These are phyloP conservation scores for Sequoia sempervirens DNA, from an alignment of 75 land plant genomes.

Conservation along the genomic window DNA sequence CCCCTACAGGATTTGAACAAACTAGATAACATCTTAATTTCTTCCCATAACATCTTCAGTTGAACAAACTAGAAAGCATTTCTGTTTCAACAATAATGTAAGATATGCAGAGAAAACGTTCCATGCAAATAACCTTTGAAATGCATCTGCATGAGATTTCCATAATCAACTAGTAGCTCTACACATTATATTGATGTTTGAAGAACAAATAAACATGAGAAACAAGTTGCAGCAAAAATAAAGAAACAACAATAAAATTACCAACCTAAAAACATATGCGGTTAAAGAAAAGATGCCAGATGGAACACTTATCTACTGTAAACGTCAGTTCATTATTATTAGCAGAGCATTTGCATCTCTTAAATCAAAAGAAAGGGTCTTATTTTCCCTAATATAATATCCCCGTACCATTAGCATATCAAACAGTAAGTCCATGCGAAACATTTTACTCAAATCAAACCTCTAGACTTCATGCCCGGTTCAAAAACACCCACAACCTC, in stretches of 20 bases:
- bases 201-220: background rate
- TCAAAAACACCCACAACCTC: background rate
- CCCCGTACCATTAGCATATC: background rate
- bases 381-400: too few relatives aligned
- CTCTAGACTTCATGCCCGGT: background rate
- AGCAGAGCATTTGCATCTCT: too few relatives aligned
- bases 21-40: too few relatives aligned
- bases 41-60: background rate
- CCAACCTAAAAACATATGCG: too few relatives aligned
- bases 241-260: background rate
- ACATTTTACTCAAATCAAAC: background rate
- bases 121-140: background rate
- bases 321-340: too few relatives aligned
- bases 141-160: background rate
- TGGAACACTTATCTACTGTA: too few relatives aligned
- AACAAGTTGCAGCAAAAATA: background rate
- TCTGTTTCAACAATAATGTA: background rate
- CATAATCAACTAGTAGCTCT: background rate
- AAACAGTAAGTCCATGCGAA: background rate
- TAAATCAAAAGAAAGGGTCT: too few relatives aligned
- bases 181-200: background rate
- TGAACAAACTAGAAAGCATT: background rate
- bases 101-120: background rate
- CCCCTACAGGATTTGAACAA: too few relatives aligned
- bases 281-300: too few relatives aligned